These are phyloP conservation scores for Heterobasidion annosum DNA, from an alignment of 1,284 basidiomycete genomes.

Conservation along the genomic window DNA sequence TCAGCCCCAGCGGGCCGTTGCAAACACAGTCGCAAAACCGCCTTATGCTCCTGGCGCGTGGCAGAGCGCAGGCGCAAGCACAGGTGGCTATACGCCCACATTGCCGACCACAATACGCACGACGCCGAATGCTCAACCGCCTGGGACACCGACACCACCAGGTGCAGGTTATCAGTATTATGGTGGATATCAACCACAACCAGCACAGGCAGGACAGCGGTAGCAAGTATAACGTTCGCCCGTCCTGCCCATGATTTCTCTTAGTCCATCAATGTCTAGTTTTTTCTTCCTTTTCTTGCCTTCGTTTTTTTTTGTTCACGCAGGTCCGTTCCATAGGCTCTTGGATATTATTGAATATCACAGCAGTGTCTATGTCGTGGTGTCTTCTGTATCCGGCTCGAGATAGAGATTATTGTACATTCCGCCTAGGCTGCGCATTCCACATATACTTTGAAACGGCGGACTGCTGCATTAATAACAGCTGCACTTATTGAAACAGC, in stretches of 20 bases:
- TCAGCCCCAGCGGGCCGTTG: constrained; percentile 35
- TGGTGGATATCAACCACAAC: constrained; percentile 14
- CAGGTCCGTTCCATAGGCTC: no score
- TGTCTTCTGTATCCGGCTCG: no score
- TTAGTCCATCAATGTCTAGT: neutral
- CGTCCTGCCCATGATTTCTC: neutral
- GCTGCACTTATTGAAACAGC: no score
- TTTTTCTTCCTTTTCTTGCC: neutral
- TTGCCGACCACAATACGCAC: constrained; percentile 30
- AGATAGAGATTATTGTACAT: no score
- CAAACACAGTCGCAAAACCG: constrained; percentile 33
- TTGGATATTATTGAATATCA: no score
- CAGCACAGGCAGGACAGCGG: constrained; percentile 8
- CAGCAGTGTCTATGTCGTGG: no score
- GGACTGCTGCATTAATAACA: no score
- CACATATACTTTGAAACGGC: no score
- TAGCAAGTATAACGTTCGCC: neutral
- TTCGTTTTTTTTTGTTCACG: neutral
- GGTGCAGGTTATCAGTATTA: constrained; percentile 16
- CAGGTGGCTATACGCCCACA: constrained; percentile 19
- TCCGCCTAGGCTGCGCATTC: no score
- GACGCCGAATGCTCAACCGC: constrained; percentile 11
- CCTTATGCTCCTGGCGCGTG: constrained; percentile 17
- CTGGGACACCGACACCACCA: constrained; percentile 16
- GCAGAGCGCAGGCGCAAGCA: constrained; percentile 2